These are phyloP conservation scores for Pistacia vera DNA, from an alignment of 345 rosid genomes.

Conservation along the genomic window DNA sequence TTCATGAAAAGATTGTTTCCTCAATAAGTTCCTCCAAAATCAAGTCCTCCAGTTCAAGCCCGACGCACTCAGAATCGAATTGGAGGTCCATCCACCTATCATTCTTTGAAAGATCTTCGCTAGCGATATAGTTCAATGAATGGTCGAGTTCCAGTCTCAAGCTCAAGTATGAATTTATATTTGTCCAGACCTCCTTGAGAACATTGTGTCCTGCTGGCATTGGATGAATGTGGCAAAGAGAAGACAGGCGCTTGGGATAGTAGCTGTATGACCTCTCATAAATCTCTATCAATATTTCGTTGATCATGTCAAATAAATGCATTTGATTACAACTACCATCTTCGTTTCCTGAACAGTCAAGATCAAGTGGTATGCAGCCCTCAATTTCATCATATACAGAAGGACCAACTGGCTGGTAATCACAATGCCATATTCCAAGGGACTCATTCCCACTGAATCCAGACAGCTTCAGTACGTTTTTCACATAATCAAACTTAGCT, in stretches of 20 bases:
- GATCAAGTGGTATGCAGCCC: slow-evolving; percentile 48
- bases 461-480: slow-evolving; percentile 64
- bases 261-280: slow-evolving; percentile 63
- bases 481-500: slow-evolving; percentile 61
- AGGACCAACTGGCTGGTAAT: slow-evolving; percentile 69
- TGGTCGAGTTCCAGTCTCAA: slow-evolving; percentile 34
- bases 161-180: slow-evolving; percentile 53
- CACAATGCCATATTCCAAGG: slow-evolving; percentile 64
- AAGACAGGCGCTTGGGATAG: slow-evolving; percentile 53
- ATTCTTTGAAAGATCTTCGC: slow-evolving; percentile 50
- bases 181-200: slow-evolving; percentile 72
- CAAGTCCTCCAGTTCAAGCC: slow-evolving; percentile 67
- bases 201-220: slow-evolving; percentile 63
- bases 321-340: slow-evolving; percentile 45
- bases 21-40: slow-evolving; percentile 74
- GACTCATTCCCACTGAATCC: slow-evolving; percentile 58
- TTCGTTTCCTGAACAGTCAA: slow-evolving; percentile 41
- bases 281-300: slow-evolving; percentile 62
- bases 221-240: slow-evolving; percentile 49
- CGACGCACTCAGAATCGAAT: slow-evolving; percentile 69
- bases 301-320: slow-evolving; percentile 65
- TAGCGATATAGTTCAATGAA: slow-evolving; percentile 45
- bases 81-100: slow-evolving; percentile 88
- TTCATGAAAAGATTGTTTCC: slow-evolving; percentile 35
- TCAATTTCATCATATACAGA: slow-evolving; percentile 51